Evolutionary conservation across 805 yeast genomes (phyloP).

Genomic region (Schizosaccharomyces pombe): DNA sequence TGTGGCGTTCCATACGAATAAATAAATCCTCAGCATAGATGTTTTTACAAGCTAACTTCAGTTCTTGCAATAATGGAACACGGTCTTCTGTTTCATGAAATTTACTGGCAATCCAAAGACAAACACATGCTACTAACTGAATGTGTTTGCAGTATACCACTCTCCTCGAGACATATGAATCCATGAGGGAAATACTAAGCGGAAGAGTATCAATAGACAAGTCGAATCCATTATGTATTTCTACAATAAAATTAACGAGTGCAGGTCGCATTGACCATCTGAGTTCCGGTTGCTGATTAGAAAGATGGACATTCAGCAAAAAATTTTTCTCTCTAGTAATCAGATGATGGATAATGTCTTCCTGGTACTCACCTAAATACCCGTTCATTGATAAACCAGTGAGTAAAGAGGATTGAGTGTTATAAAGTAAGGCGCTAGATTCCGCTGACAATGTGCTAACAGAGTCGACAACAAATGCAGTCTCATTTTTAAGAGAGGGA

Average conservation of each 20-base stretch:
- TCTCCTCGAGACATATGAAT: constrained; percentile 73
- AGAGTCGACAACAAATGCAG: too few species aligned
- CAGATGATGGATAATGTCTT: not conserved
- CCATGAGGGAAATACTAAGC: constrained; percentile 54
- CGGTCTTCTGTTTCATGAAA: constrained; percentile 51
- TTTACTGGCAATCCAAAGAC: constrained; percentile 82
- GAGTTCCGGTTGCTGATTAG: constrained; percentile 73
- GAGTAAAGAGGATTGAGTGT: too few species aligned
- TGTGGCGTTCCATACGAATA: constrained; percentile 57
- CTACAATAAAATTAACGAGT: constrained; percentile 58
- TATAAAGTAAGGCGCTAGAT: too few species aligned
- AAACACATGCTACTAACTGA: constrained; percentile 74
- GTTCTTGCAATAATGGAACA: constrained; percentile 49
- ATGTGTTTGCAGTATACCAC: constrained; percentile 67
- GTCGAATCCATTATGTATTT: constrained; percentile 33
- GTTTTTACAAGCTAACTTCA: constrained; percentile 47
- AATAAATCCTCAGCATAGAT: constrained; percentile 37
- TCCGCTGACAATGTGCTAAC: too few species aligned
- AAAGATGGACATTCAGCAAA: constrained; percentile 11
- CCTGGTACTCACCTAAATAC: not conserved
- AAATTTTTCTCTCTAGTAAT: not conserved
- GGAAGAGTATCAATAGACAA: constrained; percentile 44
- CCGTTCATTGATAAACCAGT: too few species aligned
- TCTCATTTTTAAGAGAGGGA: too few species aligned
- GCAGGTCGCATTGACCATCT: constrained; percentile 48